Evolutionary conservation across 2,329 filamentous ascomycete genomes (phyloP).

Genomic region (Beauveria sp.): DNA sequence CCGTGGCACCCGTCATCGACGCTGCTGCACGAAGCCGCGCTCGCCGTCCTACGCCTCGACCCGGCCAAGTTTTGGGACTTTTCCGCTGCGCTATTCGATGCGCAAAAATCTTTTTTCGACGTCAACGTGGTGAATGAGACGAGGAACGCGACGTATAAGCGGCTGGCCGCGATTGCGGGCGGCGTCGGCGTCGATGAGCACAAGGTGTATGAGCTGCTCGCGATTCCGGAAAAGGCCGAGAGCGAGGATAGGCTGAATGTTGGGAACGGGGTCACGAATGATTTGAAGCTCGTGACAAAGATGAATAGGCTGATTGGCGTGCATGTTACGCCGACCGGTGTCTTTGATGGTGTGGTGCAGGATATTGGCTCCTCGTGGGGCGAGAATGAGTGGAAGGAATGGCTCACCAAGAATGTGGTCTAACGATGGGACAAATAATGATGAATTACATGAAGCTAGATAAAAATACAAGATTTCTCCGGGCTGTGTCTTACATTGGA

Average conservation of each 20-base stretch:
- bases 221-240: conserved; percentile 58
- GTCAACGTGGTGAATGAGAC: conserved; percentile 75
- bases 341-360: conserved; percentile 81
- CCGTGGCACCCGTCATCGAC: conserved; percentile 90
- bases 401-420: conserved; percentile 54
- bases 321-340: conserved; percentile 84
- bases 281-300: conserved; percentile 79
- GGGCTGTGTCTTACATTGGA: too few relatives aligned
- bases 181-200: conserved; percentile 61
- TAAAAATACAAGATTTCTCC: neutral
- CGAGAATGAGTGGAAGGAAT: conserved; percentile 76
- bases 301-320: conserved; percentile 70
- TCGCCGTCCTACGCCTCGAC: conserved; percentile 66
- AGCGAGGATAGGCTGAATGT: conserved; percentile 63
- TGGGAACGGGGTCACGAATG: conserved; percentile 77
- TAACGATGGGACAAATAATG: conserved; percentile 18
- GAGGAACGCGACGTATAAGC: conserved; percentile 74
- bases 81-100: conserved; percentile 54
- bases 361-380: conserved; percentile 75
- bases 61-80: conserved; percentile 76
- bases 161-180: conserved; percentile 67
- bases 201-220: conserved; percentile 61
- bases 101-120: conserved; percentile 77
- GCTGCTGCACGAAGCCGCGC: conserved; percentile 71
- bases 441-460: neutral